phyloP scores from a whole-genome alignment of 2,329 filamentous ascomycete species.

The Botrytis pseudocinerea region DNA sequence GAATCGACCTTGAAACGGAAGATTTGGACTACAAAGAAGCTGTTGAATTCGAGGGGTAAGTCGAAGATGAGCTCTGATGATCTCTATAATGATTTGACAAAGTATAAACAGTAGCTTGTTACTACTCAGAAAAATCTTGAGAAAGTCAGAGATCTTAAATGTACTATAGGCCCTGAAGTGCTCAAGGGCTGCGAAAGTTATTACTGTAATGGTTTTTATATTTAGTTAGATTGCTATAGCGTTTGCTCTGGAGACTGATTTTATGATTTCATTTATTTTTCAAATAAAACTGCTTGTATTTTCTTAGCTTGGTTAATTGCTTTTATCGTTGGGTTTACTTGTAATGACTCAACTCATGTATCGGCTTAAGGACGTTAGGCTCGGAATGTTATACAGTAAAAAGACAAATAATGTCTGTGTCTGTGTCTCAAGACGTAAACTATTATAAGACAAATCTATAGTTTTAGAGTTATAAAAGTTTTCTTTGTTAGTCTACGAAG shows the following conservation, averaged over 20 bases:
- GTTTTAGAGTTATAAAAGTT: too few species aligned
- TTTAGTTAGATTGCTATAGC: not conserved
- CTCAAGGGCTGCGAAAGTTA: not conserved
- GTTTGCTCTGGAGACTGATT: not conserved
- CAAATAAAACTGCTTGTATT: not conserved
- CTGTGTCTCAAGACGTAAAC: too few species aligned
- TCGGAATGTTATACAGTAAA: not conserved
- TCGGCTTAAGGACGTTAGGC: not conserved
- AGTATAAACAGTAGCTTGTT: not conserved
- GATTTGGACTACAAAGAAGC: not conserved
- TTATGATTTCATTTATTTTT: not conserved
- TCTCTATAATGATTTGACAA: not conserved
- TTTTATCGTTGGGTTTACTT: not conserved
- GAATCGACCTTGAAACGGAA: not conserved
- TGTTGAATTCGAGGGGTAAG: not conserved
- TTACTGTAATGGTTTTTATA: too few species aligned
- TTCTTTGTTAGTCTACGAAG: too few species aligned
- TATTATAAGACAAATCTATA: too few species aligned
- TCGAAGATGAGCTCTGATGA: not conserved
- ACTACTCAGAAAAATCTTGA: not conserved
- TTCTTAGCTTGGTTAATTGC: not conserved
- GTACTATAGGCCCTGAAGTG: not conserved
- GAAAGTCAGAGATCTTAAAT: not conserved
- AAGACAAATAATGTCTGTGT: not conserved
- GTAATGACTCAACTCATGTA: not conserved